Base-by-base conservation (phyloP, 371 early-diverging fungal genomes). In the Mortierella sp. region DNA sequence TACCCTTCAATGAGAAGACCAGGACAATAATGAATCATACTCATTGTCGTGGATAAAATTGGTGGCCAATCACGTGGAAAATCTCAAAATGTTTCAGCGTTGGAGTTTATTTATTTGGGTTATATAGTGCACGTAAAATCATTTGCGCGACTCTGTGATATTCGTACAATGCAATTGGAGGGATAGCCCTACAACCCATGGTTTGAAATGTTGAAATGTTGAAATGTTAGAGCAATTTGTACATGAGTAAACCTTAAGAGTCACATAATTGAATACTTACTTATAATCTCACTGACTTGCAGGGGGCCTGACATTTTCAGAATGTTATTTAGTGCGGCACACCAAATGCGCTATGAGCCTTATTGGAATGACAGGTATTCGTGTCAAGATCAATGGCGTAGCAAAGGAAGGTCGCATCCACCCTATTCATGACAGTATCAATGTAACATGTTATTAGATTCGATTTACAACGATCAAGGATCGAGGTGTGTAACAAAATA, bases 371-470 rank as follows among this genome's bases (percentile, higher is more conserved):
- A 52, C 90, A 90, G 18, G 87, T 87, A 70, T 93, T 92, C 4
- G 88, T 88, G 68, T 95, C 94, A 18, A 94, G 78, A 81, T 95
- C 95, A 64, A 95, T 89, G 20, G 94, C 90, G 80, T 93, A 95
- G 70, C 94, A 94, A 22, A 95, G 84, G 72, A 94, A 94, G 2
- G 90, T 89, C 0, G 95, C 91, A 80, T 95, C 94, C 32, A 95
- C 88, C 59, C 94, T 94, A 72, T 40, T 57, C 10, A 61, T 20
- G 39, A 12, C 6, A 51, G 18, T 62, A 45, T 39, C 6, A 18
- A 20, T n/a, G 18, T 16, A 24, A 6, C 22, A 28, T 60, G 32
- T n/a, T 37, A 37, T 60, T 60, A 60, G 22, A 37, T 60, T 35
- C 32, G 35, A 10, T 8, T 18, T 1, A 4, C 20, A 37, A 14